Evolutionary conservation across 2,329 filamentous ascomycete species (phyloP), one percentile per base, ranked within the genome.

Genomic region (Aspergillus sp.): DNA sequence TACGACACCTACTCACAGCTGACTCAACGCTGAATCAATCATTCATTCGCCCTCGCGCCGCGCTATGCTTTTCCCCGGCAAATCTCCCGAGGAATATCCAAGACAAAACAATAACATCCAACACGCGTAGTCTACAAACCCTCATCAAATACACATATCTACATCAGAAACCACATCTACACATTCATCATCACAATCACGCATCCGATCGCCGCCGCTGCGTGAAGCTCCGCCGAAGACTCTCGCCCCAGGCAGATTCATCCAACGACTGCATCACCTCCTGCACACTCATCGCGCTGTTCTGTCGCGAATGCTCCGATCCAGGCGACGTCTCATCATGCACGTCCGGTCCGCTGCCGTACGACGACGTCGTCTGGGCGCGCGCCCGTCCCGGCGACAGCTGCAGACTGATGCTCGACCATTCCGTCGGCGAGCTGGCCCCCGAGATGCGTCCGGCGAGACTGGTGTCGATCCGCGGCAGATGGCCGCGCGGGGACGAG

Each of bases 171-270:
- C n/a, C n/a, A 32, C 29, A 32, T 13, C 29, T 32, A 45, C 21
- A 45, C 42, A 7, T 10, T 38, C 34, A 36, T 16, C 32, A n/a
- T 17, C 14, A 16, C 14, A 47, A 53, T 57, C 55, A 25, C 47
- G 49, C 17, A 53, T 53, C 62, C 51, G 42, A 66, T 64, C 36
- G 75, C 71, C 82, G 77, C 63, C 78, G 79, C 64, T 78, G 81
- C 49, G 91, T 96, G 62, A 94, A 91, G 74, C 91, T 96, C 57
- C 91, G 82, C 58, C 91, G 81, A 59, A 97, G 91, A 77, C 89
- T 96, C 74, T 96, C 90, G 47, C 93, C 89, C 93, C 93, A 97
- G 14, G 89, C 87, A 16, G 90, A 94, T 65, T 93, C 89, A 64
- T 94, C 90, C 50, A 97, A 81, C 67, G 94, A 88, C 60, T 91